Base-by-base conservation (phyloP, 2,329 filamentous ascomycete species). In the Coniochaeta sp. region DNA sequence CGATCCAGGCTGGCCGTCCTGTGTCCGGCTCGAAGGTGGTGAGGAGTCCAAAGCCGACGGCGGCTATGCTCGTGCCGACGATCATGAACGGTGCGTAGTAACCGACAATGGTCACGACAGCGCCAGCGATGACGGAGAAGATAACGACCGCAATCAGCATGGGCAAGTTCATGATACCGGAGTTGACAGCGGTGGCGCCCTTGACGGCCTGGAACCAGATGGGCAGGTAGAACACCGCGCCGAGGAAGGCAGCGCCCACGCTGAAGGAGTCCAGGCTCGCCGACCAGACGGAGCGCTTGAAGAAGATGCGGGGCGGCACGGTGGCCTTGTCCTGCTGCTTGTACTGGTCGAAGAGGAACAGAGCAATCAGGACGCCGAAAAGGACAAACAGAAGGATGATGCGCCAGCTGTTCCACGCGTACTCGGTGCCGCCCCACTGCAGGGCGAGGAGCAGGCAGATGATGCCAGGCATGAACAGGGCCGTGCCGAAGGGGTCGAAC, bases 391-490 rank as follows among this genome's bases (percentile, higher is more conserved):
- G 68, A 19, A 70, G 64, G 54, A 78, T 73, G 59, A 77, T 70
- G 40, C 73, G 69, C 62, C 70, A 73, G 60, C 62, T 69, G 58
- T 63, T 65, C 76, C 76, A 79, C 1, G 67, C 63, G 59, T 77
- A 75, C n/a, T 66, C 69, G 16, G 68, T 73, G 36, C 75, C 76
- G 60, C 74, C 76, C 77, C 78, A 81, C 63, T 81, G 76, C 19
- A 82, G 69, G 3, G 79, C 79, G 8, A 82, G 69, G 3, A 81
- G 67, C 14, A 81, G 72, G 60, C 74, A 79, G 59, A 80, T 69
- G 24, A 79, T 74, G 24, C 73, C 64, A 1, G 67, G 66, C 65
- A 70, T 67, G 31, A 68, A 68, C 11, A 71, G 63, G 2, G 58
- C 28, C 1, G 66, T 68, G n/a, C 69, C 69, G 8, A 66, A 59